Percentiles rank a stretch among this genome's conserved stretches.
Evolutionary conservation across 768 basidiomycete species (phyloP).

Genomic region (Agaricus blazei): DNA sequence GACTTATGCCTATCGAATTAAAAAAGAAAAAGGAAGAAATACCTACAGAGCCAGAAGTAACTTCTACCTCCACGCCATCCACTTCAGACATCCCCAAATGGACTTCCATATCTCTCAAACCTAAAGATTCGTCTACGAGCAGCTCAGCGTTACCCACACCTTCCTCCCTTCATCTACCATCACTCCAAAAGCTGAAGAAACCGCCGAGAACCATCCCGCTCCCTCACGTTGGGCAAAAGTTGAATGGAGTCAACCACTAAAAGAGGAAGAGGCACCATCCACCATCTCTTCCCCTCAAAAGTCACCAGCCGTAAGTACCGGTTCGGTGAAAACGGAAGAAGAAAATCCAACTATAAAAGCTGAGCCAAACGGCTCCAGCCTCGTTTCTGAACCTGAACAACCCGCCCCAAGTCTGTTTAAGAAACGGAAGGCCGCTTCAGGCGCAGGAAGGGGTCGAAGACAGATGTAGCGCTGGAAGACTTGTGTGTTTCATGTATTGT

Average conservation of each 20-base stretch:
- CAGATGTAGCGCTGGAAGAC: conserved; percentile 11
- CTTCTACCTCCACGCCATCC: conserved; percentile 8
- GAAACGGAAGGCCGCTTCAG: conserved; percentile 25
- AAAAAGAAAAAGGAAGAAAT: conserved; percentile 48
- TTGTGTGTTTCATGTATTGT: not conserved
- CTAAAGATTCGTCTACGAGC: conserved; percentile 8
- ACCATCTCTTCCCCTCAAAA: not conserved
- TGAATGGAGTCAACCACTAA: conserved; percentile 23
- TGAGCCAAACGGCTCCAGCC: conserved; percentile 1
- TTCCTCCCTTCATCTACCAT: not conserved
- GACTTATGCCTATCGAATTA: conserved; percentile 57
- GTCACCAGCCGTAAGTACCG: conserved; percentile 1
- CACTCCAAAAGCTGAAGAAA: not conserved
- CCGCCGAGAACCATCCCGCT: not conserved
- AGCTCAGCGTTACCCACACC: not conserved
- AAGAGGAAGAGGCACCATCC: conserved; percentile 3
- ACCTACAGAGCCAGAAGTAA: conserved; percentile 6
- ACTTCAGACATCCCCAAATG: conserved; percentile 15
- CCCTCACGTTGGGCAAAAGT: conserved; percentile 28
- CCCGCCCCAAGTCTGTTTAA: conserved; percentile 23
- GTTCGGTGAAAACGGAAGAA: conserved; percentile 13
- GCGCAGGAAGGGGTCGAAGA: conserved; percentile 24
- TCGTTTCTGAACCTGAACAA: conserved; percentile 10
- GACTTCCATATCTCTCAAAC: conserved; percentile 19
- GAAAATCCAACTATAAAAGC: conserved; percentile 13